A percentile compares a stretch with the other conserved stretches of the same genome.
Conservation (phyloP, 805 yeast genomes). For the Yamadazyma endophytica region DNA sequence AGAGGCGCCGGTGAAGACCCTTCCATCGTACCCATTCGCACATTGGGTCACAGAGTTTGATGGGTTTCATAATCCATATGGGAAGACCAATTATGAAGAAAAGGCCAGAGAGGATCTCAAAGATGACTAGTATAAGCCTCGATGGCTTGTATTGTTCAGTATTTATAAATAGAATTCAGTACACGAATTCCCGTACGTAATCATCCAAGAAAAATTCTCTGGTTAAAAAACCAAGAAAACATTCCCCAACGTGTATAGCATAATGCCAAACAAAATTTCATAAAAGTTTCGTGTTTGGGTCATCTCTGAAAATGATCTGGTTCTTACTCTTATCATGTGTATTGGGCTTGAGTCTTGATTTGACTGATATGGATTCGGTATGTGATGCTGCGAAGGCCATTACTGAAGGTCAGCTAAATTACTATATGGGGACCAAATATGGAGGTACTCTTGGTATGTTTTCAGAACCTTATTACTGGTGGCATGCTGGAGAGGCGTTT, state of each 20-base stretch:
- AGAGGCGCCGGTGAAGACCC: constrained; percentile 55
- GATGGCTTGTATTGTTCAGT: too few relatives aligned
- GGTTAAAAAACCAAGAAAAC: too few relatives aligned
- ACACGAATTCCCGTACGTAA: too few relatives aligned
- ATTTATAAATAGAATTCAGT: too few relatives aligned
- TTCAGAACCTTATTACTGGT: constrained; percentile 43
- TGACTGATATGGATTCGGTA: constrained; percentile 27
- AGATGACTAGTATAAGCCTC: too few relatives aligned
- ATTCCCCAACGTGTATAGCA: too few relatives aligned
- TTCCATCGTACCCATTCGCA: constrained; percentile 64
- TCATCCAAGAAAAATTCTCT: too few relatives aligned
- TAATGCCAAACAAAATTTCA: too few relatives aligned
- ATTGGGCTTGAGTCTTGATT: too few relatives aligned
- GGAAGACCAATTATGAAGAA: constrained; percentile 29
- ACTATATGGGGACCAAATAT: constrained; percentile 32
- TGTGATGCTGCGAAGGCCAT: constrained; percentile 33
- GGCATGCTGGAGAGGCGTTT: constrained; percentile 48
- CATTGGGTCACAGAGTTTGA: constrained; percentile 44
- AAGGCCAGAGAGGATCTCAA: constrained; percentile 16
- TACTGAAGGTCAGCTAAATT: constrained; percentile 36
- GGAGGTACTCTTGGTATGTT: constrained; percentile 46
- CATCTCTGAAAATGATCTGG: too few relatives aligned
- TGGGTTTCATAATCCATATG: constrained; percentile 37
- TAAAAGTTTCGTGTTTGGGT: too few relatives aligned
- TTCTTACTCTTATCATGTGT: too few relatives aligned